phyloP scores from a whole-genome alignment of 257 asterid species.

The Asclepias syriaca region DNA sequence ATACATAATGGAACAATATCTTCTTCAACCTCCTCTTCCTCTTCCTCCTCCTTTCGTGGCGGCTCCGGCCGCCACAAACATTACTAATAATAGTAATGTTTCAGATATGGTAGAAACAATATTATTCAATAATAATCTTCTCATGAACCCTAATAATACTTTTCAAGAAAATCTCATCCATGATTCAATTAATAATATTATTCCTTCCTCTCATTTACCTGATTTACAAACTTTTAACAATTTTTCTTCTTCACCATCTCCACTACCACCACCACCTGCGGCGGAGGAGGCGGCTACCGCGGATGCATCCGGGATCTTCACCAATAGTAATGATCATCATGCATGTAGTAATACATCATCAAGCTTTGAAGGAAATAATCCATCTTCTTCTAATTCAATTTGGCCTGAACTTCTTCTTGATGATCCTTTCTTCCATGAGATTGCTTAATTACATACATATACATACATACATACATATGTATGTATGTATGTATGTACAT shows the following conservation, averaged over 20 bases:
- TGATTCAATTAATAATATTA: slow-evolving; percentile 19
- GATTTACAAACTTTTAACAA: slow-evolving; percentile 24
- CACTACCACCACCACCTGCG: too few relatives aligned
- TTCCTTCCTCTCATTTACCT: slow-evolving; percentile 52
- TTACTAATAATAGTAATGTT: not conserved
- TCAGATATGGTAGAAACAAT: slow-evolving; percentile 20
- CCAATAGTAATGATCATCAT: not conserved
- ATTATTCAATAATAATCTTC: slow-evolving; percentile 12
- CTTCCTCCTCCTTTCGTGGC: slow-evolving; percentile 2
- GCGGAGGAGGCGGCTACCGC: too few relatives aligned
- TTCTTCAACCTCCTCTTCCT: slow-evolving; percentile 35
- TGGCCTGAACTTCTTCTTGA: slow-evolving; percentile 68
- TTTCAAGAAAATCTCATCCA: slow-evolving; percentile 18
- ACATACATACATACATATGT: too few relatives aligned
- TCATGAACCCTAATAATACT: slow-evolving; percentile 18
- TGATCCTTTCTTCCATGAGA: slow-evolving; percentile 56
- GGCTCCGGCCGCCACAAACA: too few relatives aligned
- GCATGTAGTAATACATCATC: slow-evolving; percentile 35
- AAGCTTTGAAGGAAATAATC: slow-evolving; percentile 48
- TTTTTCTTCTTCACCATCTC: too few relatives aligned
- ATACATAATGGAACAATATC: slow-evolving; percentile 35
- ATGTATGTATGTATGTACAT: too few relatives aligned
- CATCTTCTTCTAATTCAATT: slow-evolving; percentile 25
- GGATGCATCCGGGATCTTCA: too few relatives aligned
- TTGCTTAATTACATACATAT: slow-evolving; percentile 24